Evolutionary conservation across 306 rosid species (phyloP), one percentile per base, ranked within the genome.

Genomic region (Quercus glauca): DNA sequence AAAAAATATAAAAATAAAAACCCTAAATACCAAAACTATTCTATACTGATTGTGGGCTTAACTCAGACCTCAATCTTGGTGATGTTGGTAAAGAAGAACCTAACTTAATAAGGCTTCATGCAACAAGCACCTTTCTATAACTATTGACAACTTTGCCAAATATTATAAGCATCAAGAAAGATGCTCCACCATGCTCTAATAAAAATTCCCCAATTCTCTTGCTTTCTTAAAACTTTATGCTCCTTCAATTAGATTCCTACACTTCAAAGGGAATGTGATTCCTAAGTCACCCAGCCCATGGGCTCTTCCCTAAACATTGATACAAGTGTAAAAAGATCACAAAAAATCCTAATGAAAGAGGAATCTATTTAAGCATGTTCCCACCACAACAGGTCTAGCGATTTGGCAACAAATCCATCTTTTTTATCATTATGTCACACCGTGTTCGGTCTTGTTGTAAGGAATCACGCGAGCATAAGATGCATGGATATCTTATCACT

Each of bases 211-310:
- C 49, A 6, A 49, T 35, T 71, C 59, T 21, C 11, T 2, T 25
- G 35, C 52, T 6, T 67, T 75, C 74, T 2, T 23, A 33, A 15
- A 63, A 25, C 55, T 29, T 51, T n/a, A 35, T 9, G 53, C 65
- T 73, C 21, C 68, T 60, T 65, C 60, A 15, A 51, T 33, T 60
- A 37, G 29, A 69, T 74, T 78, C 65, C 21, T 49, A 56, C 67
- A 35, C 20, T 63, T 17, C n/a, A 41, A 17, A 74, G 72, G 74
- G 90, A 85, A 89, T 85, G 69, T 25, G 87, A 85, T 89, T 78
- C 88, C 74, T 76, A 20, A 55, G 71, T 77, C 85, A 81, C 81
- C 64, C 31, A 68, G 58, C 41, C 55, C 31, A 68, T 6, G n/a
- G 71, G 57, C 9, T 14, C 35, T 45, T 23, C 23, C 35, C 43